Base-by-base conservation (phyloP, 352 stramenopile genomes). In the Pythium biforme region DNA sequence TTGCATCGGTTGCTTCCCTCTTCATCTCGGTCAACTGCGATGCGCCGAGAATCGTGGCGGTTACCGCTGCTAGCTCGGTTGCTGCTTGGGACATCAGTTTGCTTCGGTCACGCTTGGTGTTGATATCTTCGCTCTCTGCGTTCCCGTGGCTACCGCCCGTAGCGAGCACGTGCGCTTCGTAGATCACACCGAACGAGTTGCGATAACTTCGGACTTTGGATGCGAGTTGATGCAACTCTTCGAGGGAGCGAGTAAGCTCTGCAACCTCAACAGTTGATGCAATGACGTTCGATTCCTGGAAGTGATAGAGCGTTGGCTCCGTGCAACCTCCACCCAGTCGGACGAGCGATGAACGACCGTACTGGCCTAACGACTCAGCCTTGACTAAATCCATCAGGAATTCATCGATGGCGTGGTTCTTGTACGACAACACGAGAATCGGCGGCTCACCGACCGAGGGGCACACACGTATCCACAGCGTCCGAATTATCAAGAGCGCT, bases 321-420 rank as follows among this genome's bases (percentile, higher is more conserved):
- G 45, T 88, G 62, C 81, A 89, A 1, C 83, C 77, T 27, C 81
- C 83, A 22, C 83, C 85, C 19, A 94, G 81, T 3, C 82, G 81
- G 19, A 92, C 72, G 1, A 92, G 63, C 33, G 53, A 69, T 26
- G 50, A 25, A 22, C 45, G 34, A 70, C 81, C 55, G 48, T 45
- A 11, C 19, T 70, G 51, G 31, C 86, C 54, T 2, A 66, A 66
- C 29, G 67, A 64, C 34, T 90, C 79, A 0, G 75, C 73, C 33
- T 79, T 81, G 6, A 94, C 61, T 26, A 96, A 69, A 50, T 96
- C 88, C 22, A 85, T 37, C 25, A 95, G 40, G 62, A 96, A 95
- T 46, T 94, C 86, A 62, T 96, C 88, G 37, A 91, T 92, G 25
- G 86, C 86, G 61, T 96, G 86, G 62, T 95, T 96, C 62, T 95